Conservation (phyloP, 2,329 filamentous ascomycete species). For the Penicillium sp. region DNA sequence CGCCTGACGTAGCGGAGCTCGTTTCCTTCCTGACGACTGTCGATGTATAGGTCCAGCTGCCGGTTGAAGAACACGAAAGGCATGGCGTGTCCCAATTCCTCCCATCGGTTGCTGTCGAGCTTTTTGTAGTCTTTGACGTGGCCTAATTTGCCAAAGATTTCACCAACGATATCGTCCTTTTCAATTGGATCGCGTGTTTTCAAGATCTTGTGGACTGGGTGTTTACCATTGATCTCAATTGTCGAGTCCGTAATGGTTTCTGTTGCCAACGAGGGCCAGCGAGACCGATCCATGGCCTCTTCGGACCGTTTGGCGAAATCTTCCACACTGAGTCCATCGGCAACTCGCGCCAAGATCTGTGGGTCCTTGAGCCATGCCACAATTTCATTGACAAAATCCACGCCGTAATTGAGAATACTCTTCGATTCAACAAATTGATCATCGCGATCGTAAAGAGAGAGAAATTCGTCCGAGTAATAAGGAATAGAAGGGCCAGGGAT, state of each 20-base stretch:
- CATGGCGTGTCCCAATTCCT: conserved; percentile 57
- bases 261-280: conserved; percentile 53
- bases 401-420: conserved; percentile 75
- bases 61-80: conserved; percentile 89
- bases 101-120: conserved; percentile 66
- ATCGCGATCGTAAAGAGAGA: conserved; percentile 69
- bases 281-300: conserved; percentile 54
- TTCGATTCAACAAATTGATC: conserved; percentile 58
- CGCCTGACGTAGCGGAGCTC: conserved; percentile 83
- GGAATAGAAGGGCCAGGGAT: conserved; percentile 59
- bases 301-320: conserved; percentile 70
- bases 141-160: conserved; percentile 77
- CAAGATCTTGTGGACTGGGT: conserved; percentile 66
- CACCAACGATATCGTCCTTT: conserved; percentile 59
- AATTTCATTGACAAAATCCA: conserved; percentile 72
- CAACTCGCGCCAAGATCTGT: conserved; percentile 65
- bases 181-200: conserved; percentile 54
- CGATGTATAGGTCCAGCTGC: conserved; percentile 84
- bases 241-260: conserved; percentile 54
- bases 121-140: conserved; percentile 71
- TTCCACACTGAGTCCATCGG: conserved; percentile 60
- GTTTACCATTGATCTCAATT: conserved; percentile 53
- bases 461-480: conserved; percentile 73
- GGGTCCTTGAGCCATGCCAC: conserved; percentile 76
- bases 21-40: conserved; percentile 84